These are phyloP conservation scores for Moricandia arvensis DNA, from an alignment of 345 rosid species.

Conservation along the genomic window DNA sequence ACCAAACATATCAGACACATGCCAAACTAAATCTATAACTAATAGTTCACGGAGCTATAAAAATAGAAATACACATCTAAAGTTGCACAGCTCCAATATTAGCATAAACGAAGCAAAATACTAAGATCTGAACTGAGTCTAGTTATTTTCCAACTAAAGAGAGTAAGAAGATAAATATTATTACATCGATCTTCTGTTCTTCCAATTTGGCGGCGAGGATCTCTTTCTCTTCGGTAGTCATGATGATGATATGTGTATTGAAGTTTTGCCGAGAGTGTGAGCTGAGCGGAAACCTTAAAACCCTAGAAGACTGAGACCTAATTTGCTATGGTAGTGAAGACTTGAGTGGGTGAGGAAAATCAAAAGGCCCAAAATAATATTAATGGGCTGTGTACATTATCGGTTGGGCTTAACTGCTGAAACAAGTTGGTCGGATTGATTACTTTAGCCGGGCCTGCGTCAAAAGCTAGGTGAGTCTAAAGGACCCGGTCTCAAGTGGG, in stretches of 20 bases:
- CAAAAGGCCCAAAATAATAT: conserved; percentile 22
- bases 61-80: conserved; percentile 1
- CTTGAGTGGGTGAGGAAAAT: background rate
- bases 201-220: conserved; percentile 76
- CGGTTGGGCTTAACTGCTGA: conserved; percentile 17
- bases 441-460: conserved; percentile 9
- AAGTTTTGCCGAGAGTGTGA: background rate
- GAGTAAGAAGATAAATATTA: background rate
- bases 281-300: conserved; percentile 26
- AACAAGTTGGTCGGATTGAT: background rate
- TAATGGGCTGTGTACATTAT: background rate
- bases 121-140: background rate
- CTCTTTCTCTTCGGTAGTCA: conserved; percentile 75
- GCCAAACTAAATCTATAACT: background rate
- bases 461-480: conserved; percentile 57
- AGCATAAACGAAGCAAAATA: background rate
- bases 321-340: background rate
- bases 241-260: conserved; percentile 38
- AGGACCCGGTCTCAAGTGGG: conserved; percentile 64
- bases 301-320: conserved; percentile 18
- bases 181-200: conserved; percentile 65
- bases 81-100: background rate
- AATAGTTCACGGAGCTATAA: background rate
- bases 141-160: background rate
- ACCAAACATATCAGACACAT: background rate